Evolutionary conservation across 305 asterid species (phyloP), one percentile per base, ranked within the genome.

Genomic region (Plantago rigida): DNA sequence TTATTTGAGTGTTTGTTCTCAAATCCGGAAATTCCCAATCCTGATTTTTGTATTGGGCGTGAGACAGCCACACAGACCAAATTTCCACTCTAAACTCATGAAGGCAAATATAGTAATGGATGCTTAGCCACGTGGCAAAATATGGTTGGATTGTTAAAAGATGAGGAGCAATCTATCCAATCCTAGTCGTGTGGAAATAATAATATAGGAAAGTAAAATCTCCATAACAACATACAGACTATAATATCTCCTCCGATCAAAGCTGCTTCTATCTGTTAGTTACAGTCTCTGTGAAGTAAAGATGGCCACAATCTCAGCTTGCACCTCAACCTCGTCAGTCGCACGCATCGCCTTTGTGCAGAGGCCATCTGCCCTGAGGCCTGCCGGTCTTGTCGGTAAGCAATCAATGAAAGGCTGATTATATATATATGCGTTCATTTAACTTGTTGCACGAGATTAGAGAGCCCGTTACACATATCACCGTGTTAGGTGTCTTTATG

Each of bases 121-220:
- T 77, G 73, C 53, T 13, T 65, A 39, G 60, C 51, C 84, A 84
- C 83, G 79, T 77, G 95, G 80, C 79, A 39, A 42, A 31, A 51
- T 13, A 7, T 62, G 66, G 34, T 79, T 89, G 97, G 87, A 11
- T 74, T 0, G 5, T 57, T 65, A 1, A 13, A 13, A 60, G 94
- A 85, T 83, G 65, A 72, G 79, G 68, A 19, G 86, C 60, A 54
- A 73, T 73, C 67, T 67, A 64, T 67, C 65, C 51, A 69, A 75
- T 81, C 85, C 66, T 8, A 41, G 69, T 26, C 72, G 75, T 74
- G 88, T 84, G 90, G 90, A 60, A 53, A 64, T 71, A 59, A 36
- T 61, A 54, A 64, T 71, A 59, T 36, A 64, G 46, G 48, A 45
- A 68, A 63, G 64, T 60, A 67, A 47, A 62, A 69, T 39, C 75